Conservation (phyloP, 2,329 filamentous ascomycete genomes). For the Fusarium sp. region DNA sequence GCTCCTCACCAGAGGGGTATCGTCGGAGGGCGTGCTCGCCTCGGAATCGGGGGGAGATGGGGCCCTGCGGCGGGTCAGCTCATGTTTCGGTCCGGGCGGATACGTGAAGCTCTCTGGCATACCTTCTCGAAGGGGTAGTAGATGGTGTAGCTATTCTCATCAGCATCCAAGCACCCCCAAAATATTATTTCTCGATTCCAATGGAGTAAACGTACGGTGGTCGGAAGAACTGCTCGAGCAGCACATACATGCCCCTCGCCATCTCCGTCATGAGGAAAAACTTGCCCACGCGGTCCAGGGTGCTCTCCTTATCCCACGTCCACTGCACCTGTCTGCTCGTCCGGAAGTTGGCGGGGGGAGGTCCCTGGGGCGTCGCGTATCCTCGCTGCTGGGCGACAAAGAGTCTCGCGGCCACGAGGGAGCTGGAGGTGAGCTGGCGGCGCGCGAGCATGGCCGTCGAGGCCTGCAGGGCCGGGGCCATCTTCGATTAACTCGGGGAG, state of each 20-base stretch:
- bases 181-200: neutral
- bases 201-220: conserved; percentile 80
- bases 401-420: conserved; percentile 36
- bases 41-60: conserved; percentile 97
- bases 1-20: conserved; percentile 97
- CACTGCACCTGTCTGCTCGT: conserved; percentile 79
- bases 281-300: conserved; percentile 86
- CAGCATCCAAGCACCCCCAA: conserved; percentile 12
- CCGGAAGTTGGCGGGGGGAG: conserved; percentile 85
- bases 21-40: conserved; percentile 96
- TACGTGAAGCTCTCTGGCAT: conserved; percentile 33
- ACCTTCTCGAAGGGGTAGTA: conserved; percentile 98
- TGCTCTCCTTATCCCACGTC: conserved; percentile 82
- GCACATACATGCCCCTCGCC: conserved; percentile 96
- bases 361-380: conserved; percentile 79
- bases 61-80: conserved; percentile 68
- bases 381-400: conserved; percentile 49
- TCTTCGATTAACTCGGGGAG: conserved; percentile 33
- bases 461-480: conserved; percentile 50
- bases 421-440: conserved; percentile 49
- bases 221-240: conserved; percentile 97
- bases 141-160: conserved; percentile 84
- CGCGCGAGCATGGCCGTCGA: conserved; percentile 51
- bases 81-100: conserved; percentile 3
- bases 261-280: conserved; percentile 98